Evolutionary conservation across 2,329 filamentous ascomycete species (phyloP).

Genomic region (Didymella lethalis): DNA sequence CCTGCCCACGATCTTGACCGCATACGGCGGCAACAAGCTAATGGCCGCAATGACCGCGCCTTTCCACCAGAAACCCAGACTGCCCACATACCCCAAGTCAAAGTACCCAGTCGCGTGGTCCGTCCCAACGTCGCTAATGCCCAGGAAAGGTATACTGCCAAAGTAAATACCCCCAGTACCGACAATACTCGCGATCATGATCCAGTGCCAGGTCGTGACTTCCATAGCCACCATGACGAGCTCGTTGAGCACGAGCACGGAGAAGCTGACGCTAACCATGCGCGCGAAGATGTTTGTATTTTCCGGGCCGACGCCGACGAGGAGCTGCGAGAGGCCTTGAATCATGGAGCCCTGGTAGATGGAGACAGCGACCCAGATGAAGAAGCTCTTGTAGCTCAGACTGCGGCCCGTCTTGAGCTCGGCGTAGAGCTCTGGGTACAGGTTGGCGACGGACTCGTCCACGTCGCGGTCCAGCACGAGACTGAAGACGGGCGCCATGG

Average conservation of each 20-base stretch:
- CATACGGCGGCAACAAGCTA: slow-evolving; percentile 85
- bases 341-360: slow-evolving; percentile 96
- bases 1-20: slow-evolving; percentile 81
- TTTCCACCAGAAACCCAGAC: slow-evolving; percentile 86
- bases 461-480: slow-evolving; percentile 95
- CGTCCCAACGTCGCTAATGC: slow-evolving; percentile 51
- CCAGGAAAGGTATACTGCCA: slow-evolving; percentile 83
- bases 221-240: slow-evolving; percentile 96
- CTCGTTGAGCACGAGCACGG: slow-evolving; percentile 91
- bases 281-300: slow-evolving; percentile 42
- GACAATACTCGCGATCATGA: slow-evolving; percentile 86
- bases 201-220: slow-evolving; percentile 94
- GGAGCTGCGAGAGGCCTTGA: slow-evolving; percentile 88
- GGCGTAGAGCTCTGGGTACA: slow-evolving; percentile 97
- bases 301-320: slow-evolving; percentile 72
- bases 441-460: slow-evolving; percentile 88
- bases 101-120: slow-evolving; percentile 67
- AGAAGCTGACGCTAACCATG: slow-evolving; percentile 93
- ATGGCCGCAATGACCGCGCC: slow-evolving; percentile 81
- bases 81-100: slow-evolving; percentile 80
- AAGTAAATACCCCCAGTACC: slow-evolving; percentile 84
- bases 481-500: slow-evolving; percentile 89
- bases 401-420: slow-evolving; percentile 90
- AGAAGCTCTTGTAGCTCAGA: slow-evolving; percentile 92
- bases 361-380: slow-evolving; percentile 93